Conservation (phyloP, 2,329 filamentous ascomycete genomes). For the Epichloe amarillans region DNA sequence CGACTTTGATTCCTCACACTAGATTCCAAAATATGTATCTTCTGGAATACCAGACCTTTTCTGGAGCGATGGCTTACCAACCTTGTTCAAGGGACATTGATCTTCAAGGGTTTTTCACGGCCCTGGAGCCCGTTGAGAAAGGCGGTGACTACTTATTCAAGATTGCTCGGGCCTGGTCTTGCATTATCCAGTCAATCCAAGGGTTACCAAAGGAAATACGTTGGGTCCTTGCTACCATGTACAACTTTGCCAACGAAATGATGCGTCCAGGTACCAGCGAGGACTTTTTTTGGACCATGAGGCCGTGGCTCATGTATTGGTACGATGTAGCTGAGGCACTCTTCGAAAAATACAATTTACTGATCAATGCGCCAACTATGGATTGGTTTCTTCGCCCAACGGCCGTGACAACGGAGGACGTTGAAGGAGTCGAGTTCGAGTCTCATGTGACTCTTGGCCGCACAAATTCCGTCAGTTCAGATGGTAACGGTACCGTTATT, state of each 20-base stretch:
- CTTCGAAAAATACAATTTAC: constrained; percentile 9
- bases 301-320: constrained; percentile 18
- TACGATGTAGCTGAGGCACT: constrained; percentile 15
- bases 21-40: constrained; percentile 12
- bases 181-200: constrained; percentile 12
- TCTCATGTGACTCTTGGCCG: background rate
- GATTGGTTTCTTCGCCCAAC: constrained; percentile 16
- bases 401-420: background rate
- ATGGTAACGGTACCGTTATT: constrained; percentile 2
- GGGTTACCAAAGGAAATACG: constrained; percentile 17
- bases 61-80: constrained; percentile 15
- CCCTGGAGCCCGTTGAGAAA: constrained; percentile 11
- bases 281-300: constrained; percentile 11
- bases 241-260: constrained; percentile 18
- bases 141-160: constrained; percentile 14
- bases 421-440: background rate
- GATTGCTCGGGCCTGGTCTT: constrained; percentile 19
- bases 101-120: constrained; percentile 10
- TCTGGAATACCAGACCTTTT: constrained; percentile 15
- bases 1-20: constrained; percentile 12
- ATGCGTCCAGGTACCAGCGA: constrained; percentile 10
- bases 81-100: constrained; percentile 15
- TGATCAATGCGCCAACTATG: constrained; percentile 8
- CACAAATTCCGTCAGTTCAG: background rate
- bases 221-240: constrained; percentile 19